Evolutionary conservation across 2,329 filamentous ascomycete genomes (phyloP).

Genomic region (Mycosphaerella sp.): DNA sequence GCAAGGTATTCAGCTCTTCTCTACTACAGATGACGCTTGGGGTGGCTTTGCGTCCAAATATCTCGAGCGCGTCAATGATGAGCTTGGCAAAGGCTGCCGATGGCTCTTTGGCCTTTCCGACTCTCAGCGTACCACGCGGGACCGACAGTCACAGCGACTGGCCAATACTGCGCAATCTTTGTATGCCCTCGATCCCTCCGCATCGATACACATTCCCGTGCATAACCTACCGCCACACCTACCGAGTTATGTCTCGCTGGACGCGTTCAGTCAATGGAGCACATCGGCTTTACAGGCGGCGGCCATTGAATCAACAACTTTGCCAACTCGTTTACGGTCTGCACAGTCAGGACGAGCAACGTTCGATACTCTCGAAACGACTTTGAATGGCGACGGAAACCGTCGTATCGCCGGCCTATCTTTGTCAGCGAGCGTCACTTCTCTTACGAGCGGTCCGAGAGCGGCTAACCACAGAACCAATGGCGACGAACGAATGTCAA

Average conservation of each 20-base stretch:
- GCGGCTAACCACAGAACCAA: constrained; percentile 24
- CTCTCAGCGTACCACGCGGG: constrained; percentile 40
- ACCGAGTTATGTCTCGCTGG: constrained; percentile 53
- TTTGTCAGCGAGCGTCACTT: constrained; percentile 52
- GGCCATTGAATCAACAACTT: constrained; percentile 69
- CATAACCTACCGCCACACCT: constrained; percentile 53
- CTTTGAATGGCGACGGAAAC: constrained; percentile 67
- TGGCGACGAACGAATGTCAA: constrained; percentile 30
- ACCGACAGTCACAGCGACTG: constrained; percentile 58
- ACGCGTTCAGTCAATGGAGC: constrained; percentile 67
- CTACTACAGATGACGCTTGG: constrained; percentile 50
- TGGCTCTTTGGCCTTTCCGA: constrained; percentile 84
- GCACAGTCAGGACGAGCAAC: constrained; percentile 42
- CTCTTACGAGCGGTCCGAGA: constrained; percentile 25
- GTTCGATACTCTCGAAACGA: constrained; percentile 57
- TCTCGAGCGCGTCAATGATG: constrained; percentile 68
- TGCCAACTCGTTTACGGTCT: constrained; percentile 64
- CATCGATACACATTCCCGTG: constrained; percentile 73
- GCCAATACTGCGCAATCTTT: constrained; percentile 70
- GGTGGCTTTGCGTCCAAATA: constrained; percentile 42
- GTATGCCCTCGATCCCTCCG: constrained; percentile 59
- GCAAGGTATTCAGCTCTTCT: constrained; percentile 69
- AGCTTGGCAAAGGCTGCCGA: constrained; percentile 79
- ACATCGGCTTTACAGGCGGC: constrained; percentile 67
- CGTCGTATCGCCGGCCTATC: constrained; percentile 71